A percentile compares a stretch with the other conserved stretches of the same genome.
Evolutionary conservation across 306 rosid genomes (phyloP).

Genomic region (Castanea sativa): DNA sequence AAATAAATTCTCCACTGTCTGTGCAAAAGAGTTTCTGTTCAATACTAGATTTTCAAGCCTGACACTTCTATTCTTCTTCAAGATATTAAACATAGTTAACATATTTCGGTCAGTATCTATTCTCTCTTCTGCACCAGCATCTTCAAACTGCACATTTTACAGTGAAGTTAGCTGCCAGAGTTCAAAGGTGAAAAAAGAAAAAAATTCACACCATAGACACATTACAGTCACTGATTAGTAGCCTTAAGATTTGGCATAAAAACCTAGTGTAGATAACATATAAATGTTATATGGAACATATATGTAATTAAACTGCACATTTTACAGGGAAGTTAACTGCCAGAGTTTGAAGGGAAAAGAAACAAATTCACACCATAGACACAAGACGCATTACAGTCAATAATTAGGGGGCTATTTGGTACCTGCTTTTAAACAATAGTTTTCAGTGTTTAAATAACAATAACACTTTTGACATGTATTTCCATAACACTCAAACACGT

Average conservation of each 20-base stretch:
- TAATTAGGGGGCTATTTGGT: neutral
- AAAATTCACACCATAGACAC: neutral
- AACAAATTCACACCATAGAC: neutral
- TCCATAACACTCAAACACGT: too few species aligned
- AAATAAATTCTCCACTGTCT: conserved; percentile 52
- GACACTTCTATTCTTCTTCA: conserved; percentile 34
- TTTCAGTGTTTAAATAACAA: too few species aligned
- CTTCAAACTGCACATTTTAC: conserved; percentile 29
- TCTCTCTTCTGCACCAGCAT: conserved; percentile 17
- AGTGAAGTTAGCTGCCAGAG: neutral
- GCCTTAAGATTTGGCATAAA: neutral
- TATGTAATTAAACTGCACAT: conserved; percentile 23
- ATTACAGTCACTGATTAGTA: neutral
- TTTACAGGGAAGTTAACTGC: neutral
- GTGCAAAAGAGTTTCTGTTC: conserved; percentile 53
- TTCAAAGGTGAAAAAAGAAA: neutral
- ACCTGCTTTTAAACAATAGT: too few species aligned
- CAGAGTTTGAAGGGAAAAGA: neutral
- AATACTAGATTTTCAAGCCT: conserved; percentile 46
- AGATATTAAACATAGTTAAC: conserved; percentile 48
- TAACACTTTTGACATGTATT: too few species aligned
- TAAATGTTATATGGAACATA: too few species aligned
- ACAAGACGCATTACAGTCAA: neutral
- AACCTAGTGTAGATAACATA: too few species aligned
- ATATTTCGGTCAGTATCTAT: conserved; percentile 39